phyloP scores from a whole-genome alignment of 176 grass and related monocot species.

The Oryza meridionalis region DNA sequence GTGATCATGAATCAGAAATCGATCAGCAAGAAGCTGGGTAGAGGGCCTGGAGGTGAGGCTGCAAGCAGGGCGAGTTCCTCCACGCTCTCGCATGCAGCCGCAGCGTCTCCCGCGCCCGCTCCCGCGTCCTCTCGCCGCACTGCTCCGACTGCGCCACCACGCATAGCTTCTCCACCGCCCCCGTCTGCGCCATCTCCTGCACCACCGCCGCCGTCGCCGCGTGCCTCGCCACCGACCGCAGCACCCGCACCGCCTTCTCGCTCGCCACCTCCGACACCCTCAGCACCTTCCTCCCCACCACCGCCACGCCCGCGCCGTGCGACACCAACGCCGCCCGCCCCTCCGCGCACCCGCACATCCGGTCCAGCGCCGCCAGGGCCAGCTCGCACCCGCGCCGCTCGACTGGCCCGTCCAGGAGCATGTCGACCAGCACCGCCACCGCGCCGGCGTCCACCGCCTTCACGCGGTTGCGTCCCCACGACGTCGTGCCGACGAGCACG shows the following conservation, averaged over 20 bases:
- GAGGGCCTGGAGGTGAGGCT: conserved; percentile 30
- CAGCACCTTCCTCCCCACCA: conserved; percentile 44
- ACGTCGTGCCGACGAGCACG: conserved; percentile 30
- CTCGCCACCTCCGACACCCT: conserved; percentile 50
- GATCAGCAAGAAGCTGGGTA: conserved; percentile 45
- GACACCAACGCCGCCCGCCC: conserved; percentile 65
- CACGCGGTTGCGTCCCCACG: conserved; percentile 60
- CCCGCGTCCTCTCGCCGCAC: conserved; percentile 50
- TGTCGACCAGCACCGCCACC: conserved; percentile 50
- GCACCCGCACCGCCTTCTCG: conserved; percentile 56
- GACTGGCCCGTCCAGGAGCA: conserved; percentile 28
- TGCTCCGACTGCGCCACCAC: conserved; percentile 50
- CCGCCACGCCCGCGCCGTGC: conserved; percentile 62
- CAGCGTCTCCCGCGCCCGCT: conserved; percentile 62
- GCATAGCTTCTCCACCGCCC: conserved; percentile 57
- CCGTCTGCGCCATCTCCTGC: conserved; percentile 69
- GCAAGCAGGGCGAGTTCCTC: conserved; percentile 69
- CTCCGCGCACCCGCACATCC: conserved; percentile 74
- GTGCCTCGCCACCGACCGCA: conserved; percentile 58
- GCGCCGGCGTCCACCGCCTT: conserved; percentile 69
- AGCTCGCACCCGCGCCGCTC: conserved; percentile 57
- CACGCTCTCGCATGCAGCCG: conserved; percentile 58
- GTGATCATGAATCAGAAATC: too few relatives aligned
- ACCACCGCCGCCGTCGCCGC: conserved; percentile 52
- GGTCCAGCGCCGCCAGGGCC: conserved; percentile 60